A percentile compares a stretch with the other conserved stretches of the same genome.
Conservation (phyloP, 2,329 filamentous ascomycete genomes). For the Epichloe baconii region DNA sequence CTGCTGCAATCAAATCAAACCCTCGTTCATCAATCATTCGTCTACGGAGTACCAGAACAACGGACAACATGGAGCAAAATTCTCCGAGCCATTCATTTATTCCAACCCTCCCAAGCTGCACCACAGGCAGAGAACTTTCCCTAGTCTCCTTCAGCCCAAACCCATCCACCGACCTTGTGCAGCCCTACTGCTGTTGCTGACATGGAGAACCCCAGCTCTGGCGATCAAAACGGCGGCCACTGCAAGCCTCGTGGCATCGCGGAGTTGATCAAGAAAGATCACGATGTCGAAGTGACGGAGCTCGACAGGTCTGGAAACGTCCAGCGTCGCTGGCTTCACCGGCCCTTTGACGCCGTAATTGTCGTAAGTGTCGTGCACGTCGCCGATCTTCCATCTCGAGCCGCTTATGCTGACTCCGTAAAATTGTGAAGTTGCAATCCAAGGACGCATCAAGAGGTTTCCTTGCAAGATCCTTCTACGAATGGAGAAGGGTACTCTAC, state of each 20-base stretch:
- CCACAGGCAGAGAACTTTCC: not conserved
- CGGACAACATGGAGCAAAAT: not conserved
- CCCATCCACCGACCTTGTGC: too few relatives aligned
- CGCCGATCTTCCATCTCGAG: not conserved
- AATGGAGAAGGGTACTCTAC: conserved; percentile 30
- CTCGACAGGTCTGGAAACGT: conserved; percentile 25
- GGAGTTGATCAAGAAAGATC: conserved; percentile 12
- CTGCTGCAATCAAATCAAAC: not conserved
- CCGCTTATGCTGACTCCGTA: not conserved
- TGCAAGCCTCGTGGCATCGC: conserved; percentile 10
- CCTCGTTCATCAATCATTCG: not conserved
- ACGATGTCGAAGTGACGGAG: conserved; percentile 21
- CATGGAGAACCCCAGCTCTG: not conserved
- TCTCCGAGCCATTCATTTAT: not conserved
- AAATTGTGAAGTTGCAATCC: conserved; percentile 11
- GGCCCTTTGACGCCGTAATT: conserved; percentile 12
- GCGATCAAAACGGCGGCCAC: not conserved
- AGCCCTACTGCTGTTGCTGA: not conserved
- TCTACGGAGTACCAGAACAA: not conserved
- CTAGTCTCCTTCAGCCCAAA: too few relatives aligned
- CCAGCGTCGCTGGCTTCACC: conserved; percentile 22
- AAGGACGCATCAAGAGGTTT: conserved; percentile 12
- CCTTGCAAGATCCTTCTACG: conserved; percentile 17
- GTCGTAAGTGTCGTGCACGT: conserved; percentile 11
- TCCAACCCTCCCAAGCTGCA: not conserved